Evolutionary conservation across 345 rosid species (phyloP).

Genomic region (Trapa incisa): DNA sequence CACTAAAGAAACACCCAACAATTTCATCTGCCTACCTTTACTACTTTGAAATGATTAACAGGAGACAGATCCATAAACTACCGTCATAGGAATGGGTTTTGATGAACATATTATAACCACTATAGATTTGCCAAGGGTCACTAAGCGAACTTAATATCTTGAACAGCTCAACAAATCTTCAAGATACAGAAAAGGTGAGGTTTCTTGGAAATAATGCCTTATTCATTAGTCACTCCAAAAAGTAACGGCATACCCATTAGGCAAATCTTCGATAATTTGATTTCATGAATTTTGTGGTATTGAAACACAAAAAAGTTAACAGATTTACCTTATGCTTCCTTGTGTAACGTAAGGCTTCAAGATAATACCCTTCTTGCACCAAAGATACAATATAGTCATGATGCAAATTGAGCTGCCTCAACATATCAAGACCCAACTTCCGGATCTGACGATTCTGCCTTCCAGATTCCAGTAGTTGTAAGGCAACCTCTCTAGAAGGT

Average conservation of each 20-base stretch:
- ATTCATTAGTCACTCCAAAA: not conserved
- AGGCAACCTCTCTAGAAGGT: conserved; percentile 91
- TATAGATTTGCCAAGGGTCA: not conserved
- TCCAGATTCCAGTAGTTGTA: conserved; percentile 79
- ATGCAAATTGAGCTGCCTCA: conserved; percentile 81
- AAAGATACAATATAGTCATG: conserved; percentile 63
- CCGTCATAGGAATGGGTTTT: not conserved
- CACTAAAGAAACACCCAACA: not conserved
- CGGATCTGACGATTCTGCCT: conserved; percentile 49
- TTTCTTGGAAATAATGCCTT: not conserved
- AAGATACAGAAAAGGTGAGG: not conserved
- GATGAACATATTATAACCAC: not conserved
- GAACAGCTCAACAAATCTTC: not conserved
- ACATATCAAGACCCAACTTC: conserved; percentile 88
- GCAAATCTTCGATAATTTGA: not conserved
- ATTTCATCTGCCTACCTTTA: not conserved
- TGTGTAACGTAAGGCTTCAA: conserved; percentile 77
- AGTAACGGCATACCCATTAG: not conserved
- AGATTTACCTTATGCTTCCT: conserved; percentile 72
- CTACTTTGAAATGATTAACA: not conserved
- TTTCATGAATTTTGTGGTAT: not conserved
- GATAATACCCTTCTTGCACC: conserved; percentile 82
- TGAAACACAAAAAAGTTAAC: not conserved
- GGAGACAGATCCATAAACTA: not conserved
- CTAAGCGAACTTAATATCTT: not conserved